A percentile compares a stretch with the other conserved stretches of the same genome.
phyloP scores from a whole-genome alignment of 345 rosid species.

The Acer campestre region DNA sequence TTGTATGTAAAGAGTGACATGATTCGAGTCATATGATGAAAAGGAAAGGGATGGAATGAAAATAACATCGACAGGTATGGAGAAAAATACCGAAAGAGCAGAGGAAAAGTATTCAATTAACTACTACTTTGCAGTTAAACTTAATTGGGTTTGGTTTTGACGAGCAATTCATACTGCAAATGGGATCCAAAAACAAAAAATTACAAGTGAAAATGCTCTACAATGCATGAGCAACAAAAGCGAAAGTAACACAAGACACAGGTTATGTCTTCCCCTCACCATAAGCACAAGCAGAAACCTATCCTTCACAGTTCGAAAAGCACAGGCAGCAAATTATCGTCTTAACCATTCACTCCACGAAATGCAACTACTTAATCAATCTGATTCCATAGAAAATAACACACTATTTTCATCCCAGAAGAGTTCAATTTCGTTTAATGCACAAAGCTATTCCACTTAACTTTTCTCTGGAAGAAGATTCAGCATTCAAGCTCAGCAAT shows the following conservation, averaged over 20 bases:
- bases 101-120: neutral
- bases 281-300: neutral
- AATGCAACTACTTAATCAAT: neutral
- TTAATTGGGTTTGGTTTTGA: neutral
- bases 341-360: neutral
- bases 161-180: neutral
- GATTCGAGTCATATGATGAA: neutral
- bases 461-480: neutral
- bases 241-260: neutral
- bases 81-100: neutral
- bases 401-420: neutral
- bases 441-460: neutral
- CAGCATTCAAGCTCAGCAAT: too few species aligned
- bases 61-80: neutral
- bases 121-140: neutral
- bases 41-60: neutral
- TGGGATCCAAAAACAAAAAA: neutral
- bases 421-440: neutral
- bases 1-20: neutral
- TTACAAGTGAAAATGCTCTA: neutral
- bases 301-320: neutral
- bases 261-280: neutral
- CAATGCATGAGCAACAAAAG: neutral
- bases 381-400: neutral
- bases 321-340: neutral